Evolutionary conservation across 257 asterid species (phyloP).

Genomic region (Lycium barbarum): DNA sequence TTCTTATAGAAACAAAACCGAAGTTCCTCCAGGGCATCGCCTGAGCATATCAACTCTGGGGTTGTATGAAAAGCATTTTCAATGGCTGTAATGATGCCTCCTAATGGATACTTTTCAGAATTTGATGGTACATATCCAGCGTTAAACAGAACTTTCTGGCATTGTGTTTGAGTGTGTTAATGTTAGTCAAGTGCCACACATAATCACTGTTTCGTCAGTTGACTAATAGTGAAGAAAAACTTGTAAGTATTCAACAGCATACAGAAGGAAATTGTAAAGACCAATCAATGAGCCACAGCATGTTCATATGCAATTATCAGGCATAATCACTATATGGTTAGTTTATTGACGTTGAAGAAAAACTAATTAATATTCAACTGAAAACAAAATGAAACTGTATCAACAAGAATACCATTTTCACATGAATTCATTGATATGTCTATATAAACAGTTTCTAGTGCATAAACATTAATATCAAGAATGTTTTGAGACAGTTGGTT

Average conservation of each 20-base stretch:
- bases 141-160: slow-evolving; percentile 70
- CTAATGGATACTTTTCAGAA: slow-evolving; percentile 85
- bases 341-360: not conserved
- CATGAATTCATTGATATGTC: not conserved
- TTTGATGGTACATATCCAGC: slow-evolving; percentile 91
- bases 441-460: not conserved
- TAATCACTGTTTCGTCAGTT: not conserved
- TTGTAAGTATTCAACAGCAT: not conserved
- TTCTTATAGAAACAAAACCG: slow-evolving; percentile 82
- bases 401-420: not conserved
- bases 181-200: not conserved
- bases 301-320: not conserved
- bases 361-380: not conserved
- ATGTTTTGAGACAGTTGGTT: not conserved
- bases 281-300: not conserved
- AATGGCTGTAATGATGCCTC: slow-evolving; percentile 81
- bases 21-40: slow-evolving; percentile 83
- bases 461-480: slow-evolving; percentile 13
- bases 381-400: not conserved
- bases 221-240: not conserved
- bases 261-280: not conserved
- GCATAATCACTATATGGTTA: not conserved
- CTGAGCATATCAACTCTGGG: slow-evolving; percentile 76
- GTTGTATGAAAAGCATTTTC: slow-evolving; percentile 83
- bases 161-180: not conserved